Conservation (phyloP, 305 asterid genomes). For the Rubia occidens region DNA sequence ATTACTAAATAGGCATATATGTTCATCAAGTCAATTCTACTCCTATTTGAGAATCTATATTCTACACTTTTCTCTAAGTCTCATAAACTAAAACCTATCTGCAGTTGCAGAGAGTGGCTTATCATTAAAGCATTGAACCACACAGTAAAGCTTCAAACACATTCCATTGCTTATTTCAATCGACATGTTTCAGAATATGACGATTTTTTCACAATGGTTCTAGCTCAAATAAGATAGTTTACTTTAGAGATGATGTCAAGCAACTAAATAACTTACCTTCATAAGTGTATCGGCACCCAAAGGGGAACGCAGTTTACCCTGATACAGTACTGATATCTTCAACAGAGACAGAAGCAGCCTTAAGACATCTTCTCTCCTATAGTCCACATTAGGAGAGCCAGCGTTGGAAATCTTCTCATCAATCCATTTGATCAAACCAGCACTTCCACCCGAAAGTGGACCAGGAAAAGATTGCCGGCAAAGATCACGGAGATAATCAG, state of each 20-base stretch:
- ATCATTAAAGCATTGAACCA: neutral
- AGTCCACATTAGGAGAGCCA: conserved; percentile 41
- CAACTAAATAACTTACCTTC: conserved; percentile 41
- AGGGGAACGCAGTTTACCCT: conserved; percentile 89
- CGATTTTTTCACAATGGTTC: neutral
- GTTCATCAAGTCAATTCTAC: neutral
- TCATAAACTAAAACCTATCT: neutral
- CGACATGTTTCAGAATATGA: too few relatives aligned
- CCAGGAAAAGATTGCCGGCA: conserved; percentile 67
- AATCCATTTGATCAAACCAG: conserved; percentile 75
- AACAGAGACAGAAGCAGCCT: conserved; percentile 71
- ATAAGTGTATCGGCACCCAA: conserved; percentile 54
- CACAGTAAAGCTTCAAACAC: neutral
- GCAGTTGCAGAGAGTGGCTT: neutral
- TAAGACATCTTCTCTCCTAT: conserved; percentile 55
- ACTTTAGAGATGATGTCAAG: conserved; percentile 1
- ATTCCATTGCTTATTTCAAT: neutral
- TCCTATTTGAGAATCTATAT: conserved; percentile 1
- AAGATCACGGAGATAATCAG: conserved; percentile 57
- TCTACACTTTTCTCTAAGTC: neutral
- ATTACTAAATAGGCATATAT: neutral
- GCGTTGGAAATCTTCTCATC: conserved; percentile 68
- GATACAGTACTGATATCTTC: conserved; percentile 71
- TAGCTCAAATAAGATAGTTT: neutral
- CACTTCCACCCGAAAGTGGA: conserved; percentile 83